These are phyloP conservation scores for Osmanthus fragrans DNA, from an alignment of 257 asterid genomes.

Conservation along the genomic window DNA sequence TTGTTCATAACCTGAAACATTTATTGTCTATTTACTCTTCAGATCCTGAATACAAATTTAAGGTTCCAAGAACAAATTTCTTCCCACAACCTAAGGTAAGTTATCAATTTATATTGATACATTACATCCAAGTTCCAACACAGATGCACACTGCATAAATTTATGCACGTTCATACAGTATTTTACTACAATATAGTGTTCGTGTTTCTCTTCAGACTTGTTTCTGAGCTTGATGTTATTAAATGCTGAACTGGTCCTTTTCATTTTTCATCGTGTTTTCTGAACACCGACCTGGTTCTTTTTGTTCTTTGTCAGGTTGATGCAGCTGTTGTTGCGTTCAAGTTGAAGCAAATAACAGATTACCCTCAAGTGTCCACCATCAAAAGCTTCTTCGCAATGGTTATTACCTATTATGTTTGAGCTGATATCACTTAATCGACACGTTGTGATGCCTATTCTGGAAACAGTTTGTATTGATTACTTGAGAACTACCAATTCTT, in stretches of 20 bases:
- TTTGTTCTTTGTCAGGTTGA: conserved; percentile 61
- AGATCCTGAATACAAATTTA: conserved; percentile 81
- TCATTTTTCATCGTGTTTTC: background rate
- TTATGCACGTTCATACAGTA: background rate
- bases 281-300: background rate
- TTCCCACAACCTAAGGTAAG: conserved; percentile 94
- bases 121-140: background rate
- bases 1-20: background rate
- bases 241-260: background rate
- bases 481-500: background rate
- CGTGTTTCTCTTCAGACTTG: background rate
- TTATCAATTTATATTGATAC: background rate
- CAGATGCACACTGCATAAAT: background rate
- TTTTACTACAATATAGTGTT: background rate
- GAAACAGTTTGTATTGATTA: background rate
- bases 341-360: conserved; percentile 60
- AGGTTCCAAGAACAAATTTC: conserved; percentile 79
- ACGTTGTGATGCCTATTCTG: background rate
- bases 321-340: conserved; percentile 84
- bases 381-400: conserved; percentile 97
- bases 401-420: conserved; percentile 21
- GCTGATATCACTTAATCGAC: background rate
- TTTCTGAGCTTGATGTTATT: background rate
- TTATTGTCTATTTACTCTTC: conserved; percentile 22
- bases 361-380: conserved; percentile 80